A percentile compares a stretch with the other conserved stretches of the same genome.
Evolutionary conservation across 2,329 filamentous ascomycete genomes (phyloP).

Genomic region (Fusarium sp.): DNA sequence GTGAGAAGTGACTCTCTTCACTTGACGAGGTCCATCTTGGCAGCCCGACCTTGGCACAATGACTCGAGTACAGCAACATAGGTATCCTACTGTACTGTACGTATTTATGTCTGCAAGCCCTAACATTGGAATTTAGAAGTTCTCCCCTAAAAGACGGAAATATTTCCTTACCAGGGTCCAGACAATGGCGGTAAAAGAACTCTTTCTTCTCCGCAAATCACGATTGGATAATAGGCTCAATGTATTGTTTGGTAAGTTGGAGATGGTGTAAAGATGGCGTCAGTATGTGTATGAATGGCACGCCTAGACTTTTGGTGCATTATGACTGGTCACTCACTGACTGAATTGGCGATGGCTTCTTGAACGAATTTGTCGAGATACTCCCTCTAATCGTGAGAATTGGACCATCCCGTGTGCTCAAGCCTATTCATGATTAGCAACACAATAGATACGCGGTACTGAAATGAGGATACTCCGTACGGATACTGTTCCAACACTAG

Average conservation of each 20-base stretch:
- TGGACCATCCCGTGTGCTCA: background rate
- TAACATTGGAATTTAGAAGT: conserved; percentile 1
- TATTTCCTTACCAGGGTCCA: conserved; percentile 10
- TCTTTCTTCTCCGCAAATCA: background rate
- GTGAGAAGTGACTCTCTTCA: conserved; percentile 17
- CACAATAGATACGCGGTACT: background rate
- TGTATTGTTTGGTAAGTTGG: conserved; percentile 9
- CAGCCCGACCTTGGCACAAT: conserved; percentile 19
- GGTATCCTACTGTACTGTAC: background rate
- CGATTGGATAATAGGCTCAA: background rate
- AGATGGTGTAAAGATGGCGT: conserved; percentile 35
- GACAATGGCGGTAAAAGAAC: background rate
- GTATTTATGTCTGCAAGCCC: background rate
- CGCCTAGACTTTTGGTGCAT: background rate
- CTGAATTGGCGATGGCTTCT: background rate
- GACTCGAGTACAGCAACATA: conserved; percentile 16
- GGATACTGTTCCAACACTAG: conserved; percentile 3
- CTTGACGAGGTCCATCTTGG: conserved; percentile 12
- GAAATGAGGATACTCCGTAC: background rate
- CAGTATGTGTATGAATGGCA: conserved; percentile 13
- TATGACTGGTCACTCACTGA: background rate
- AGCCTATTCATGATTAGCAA: conserved; percentile 4
- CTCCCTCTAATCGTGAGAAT: background rate
- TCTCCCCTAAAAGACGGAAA: background rate
- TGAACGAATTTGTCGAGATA: background rate